Conservation (phyloP, 2,329 filamentous ascomycete species). For the Taxawa tesnikishii region DNA sequence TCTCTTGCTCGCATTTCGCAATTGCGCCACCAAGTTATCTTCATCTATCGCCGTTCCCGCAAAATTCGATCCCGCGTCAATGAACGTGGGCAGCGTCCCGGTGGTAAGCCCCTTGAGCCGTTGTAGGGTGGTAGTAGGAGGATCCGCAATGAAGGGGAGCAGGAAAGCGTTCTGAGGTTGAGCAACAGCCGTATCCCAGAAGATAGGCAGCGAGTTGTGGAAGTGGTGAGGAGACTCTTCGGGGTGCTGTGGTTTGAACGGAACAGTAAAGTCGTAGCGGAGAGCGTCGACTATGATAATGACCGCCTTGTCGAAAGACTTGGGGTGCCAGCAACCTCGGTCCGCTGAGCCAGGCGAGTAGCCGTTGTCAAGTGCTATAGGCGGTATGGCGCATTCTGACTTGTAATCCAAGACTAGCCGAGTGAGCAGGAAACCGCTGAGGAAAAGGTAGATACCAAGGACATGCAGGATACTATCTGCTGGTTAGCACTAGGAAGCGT, state of each 20-base stretch:
- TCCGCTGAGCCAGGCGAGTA: constrained; percentile 29
- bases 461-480: constrained; percentile 54
- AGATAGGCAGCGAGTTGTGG: constrained; percentile 76
- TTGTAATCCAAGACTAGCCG: constrained; percentile 68
- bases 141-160: constrained; percentile 91
- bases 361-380: constrained; percentile 37
- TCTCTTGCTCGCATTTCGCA: constrained; percentile 54
- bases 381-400: constrained; percentile 64
- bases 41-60: constrained; percentile 92
- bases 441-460: constrained; percentile 81
- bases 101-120: constrained; percentile 89
- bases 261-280: constrained; percentile 92
- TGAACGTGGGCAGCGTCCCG: constrained; percentile 85
- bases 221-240: constrained; percentile 49
- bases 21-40: constrained; percentile 61
- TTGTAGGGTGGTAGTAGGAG: constrained; percentile 86
- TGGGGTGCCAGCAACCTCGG: constrained; percentile 89
- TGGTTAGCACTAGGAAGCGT: not conserved
- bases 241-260: constrained; percentile 40
- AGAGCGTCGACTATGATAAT: constrained; percentile 86
- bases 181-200: constrained; percentile 68
- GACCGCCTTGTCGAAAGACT: constrained; percentile 82
- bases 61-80: constrained; percentile 91
- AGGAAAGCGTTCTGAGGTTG: constrained; percentile 76
- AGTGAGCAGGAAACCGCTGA: constrained; percentile 85